phyloP scores from a whole-genome alignment of 257 asterid genomes.

The Linaria vulgaris region DNA sequence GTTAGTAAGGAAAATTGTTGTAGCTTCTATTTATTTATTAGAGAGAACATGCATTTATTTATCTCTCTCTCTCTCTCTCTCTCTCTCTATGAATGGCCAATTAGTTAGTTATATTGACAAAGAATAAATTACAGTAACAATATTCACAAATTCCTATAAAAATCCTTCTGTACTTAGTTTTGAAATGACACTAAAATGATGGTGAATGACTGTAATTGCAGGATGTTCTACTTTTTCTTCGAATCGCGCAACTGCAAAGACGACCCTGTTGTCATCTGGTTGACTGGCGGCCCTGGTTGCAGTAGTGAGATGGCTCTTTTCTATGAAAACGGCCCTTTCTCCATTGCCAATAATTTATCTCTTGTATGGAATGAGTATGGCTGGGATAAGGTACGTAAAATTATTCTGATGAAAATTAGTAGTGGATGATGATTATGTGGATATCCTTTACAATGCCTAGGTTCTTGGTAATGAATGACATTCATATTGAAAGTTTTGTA shows the following conservation, averaged over 20 bases:
- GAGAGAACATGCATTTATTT: conserved; percentile 3
- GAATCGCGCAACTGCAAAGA: conserved; percentile 72
- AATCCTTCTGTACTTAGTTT: conserved; percentile 1
- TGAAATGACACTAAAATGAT: conserved; percentile 20
- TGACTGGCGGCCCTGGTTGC: conserved; percentile 99
- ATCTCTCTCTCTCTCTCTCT: too few species aligned
- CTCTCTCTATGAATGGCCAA: too few species aligned
- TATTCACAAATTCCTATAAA: too few species aligned
- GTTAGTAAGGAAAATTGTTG: too few species aligned
- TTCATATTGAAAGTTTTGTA: too few species aligned
- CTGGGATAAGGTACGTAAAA: conserved; percentile 61
- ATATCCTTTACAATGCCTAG: too few species aligned
- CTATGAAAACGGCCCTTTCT: conserved; percentile 94
- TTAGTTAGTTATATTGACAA: not conserved
- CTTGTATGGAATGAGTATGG: conserved; percentile 84
- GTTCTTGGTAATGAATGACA: too few species aligned
- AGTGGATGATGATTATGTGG: too few species aligned
- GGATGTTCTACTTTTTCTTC: conserved; percentile 96
- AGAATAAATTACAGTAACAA: not conserved
- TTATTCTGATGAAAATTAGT: conserved; percentile 8
- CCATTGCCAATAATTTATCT: conserved; percentile 63
- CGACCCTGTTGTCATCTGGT: conserved; percentile 94
- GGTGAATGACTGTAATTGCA: conserved; percentile 35
- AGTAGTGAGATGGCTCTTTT: conserved; percentile 96
- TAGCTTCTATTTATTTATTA: too few species aligned